A percentile compares a stretch with the other conserved stretches of the same genome.
These are phyloP conservation scores for Sherardia arvensis DNA, from an alignment of 257 asterid genomes.

Conservation along the genomic window DNA sequence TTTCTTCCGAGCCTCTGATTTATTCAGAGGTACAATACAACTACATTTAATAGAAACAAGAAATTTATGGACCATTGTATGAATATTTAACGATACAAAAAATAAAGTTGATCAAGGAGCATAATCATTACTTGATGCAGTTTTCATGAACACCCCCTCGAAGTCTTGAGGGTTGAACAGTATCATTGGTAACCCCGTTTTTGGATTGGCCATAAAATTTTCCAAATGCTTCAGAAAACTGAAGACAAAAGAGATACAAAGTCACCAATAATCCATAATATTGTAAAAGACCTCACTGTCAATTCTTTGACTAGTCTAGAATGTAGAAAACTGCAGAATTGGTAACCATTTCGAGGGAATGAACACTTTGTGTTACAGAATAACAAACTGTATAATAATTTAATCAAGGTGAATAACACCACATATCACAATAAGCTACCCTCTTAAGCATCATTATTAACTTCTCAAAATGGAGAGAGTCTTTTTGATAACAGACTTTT, in stretches of 20 bases:
- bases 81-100: background rate
- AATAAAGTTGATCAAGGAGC: background rate
- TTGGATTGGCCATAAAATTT: constrained; percentile 80
- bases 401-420: background rate
- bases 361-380: background rate
- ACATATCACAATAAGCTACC: background rate
- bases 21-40: constrained; percentile 56
- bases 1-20: constrained; percentile 28
- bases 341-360: background rate
- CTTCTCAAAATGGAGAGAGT: background rate
- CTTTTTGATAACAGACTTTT: background rate
- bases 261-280: background rate
- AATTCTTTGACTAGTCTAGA: background rate
- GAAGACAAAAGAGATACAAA: constrained; percentile 12
- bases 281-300: background rate
- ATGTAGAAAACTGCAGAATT: background rate
- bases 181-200: constrained; percentile 41
- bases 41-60: constrained; percentile 26
- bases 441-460: background rate
- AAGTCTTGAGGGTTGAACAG: constrained; percentile 45
- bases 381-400: background rate
- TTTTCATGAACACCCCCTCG: constrained; percentile 62
- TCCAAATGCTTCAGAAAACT: constrained; percentile 87
- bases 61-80: background rate
- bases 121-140: constrained; percentile 58